Evolutionary conservation across 805 yeast species (phyloP), one percentile per base, ranked within the genome.

Genomic region (Blastobotrys peoriensis): DNA sequence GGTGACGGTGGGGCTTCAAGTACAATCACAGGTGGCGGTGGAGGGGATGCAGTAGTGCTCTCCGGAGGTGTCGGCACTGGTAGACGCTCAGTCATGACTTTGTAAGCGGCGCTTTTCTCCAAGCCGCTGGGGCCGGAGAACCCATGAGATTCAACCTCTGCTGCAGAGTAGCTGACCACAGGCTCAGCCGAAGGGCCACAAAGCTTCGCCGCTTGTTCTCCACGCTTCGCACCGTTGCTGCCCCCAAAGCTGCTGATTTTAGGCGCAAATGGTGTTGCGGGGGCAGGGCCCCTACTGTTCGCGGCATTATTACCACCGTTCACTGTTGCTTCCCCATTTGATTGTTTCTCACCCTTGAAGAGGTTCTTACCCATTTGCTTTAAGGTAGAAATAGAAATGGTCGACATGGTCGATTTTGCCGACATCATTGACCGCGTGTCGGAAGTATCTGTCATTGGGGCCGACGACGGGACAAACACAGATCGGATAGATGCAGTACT

Each of bases 371-470:
- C 21, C 45, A 47, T 44, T 21, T 50, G 48, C 21, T 44, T 43
- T 27, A 54, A 36, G 1, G 62, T 55, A 2, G 57, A 50, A 41
- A 55, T 44, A 8, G 65, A 58, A n/a, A 55, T 48, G 4, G 52
- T 51, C 3, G 63, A 56, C 15, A 55, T 48, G 3, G 56, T 48
- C 3, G 63, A 59, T 38, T 41, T 45, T n/a, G 50, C 42, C 4
- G 64, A 60, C 45, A 41, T 51, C 16, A 54, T 41, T 6, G 62
- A 58, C 16, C 44, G 37, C 2, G 55, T 42, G 36, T 59, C 63
- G 16, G 41, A 13, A 21, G 34, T 13, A 15, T 13, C 33, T 30
- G 25, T 13, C 30, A 25, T 25, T 25, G 30, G 30, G 13, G 30
- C 30, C 8, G 30, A 25, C 13, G 30, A 15, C 17, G 38, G 38